Evolutionary conservation across 306 rosid species (phyloP), one percentile per base, ranked within the genome.

Genomic region (Castanea sativa): DNA sequence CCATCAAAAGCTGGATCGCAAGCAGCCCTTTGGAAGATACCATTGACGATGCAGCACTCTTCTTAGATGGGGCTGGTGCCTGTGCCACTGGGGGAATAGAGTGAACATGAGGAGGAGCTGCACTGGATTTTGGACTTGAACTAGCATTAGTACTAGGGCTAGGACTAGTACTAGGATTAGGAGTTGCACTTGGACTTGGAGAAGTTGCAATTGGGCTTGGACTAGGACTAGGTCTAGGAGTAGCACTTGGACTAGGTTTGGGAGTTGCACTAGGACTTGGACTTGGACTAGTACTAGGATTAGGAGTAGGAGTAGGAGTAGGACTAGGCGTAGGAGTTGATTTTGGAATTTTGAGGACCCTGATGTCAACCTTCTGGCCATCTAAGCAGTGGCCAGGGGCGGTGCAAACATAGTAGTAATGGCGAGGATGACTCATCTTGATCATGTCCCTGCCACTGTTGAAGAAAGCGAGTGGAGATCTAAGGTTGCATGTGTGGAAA

Each of bases 331-430:
- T 12, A 2, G 5, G 45, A 65, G 49, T 9, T 1, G 49, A 12
- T 6, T 3, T 5, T 30, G 71, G n/a, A 65, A 45, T 12, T 18
- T 16, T 3, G 20, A 32, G 25, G 41, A 33, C 71, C 71, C 23
- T 32, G 71, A 65, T 65, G 49, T 65, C 71, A 33, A 65, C 71
- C 49, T 32, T 65, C 25, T 65, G 71, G 71, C 71, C 71, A 20
- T 41, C 51, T 33, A 6, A 10, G 71, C 51, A 65, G 25, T 65
- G 71, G 45, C 71, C 71, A 8, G 71, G 71, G 13, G 33, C 1
- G 14, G 49, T 16, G 14, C 49, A 65, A 14, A 65, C 19, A 13
- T 65, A 65, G 71, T 65, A 65, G 14, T 18, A 65, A 33, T 65
- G 71, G 5, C 71, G 49, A 16, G 71, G 45, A 18, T 19, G 3